Percentiles rank a stretch among this genome's conserved stretches.
These are phyloP conservation scores for Mortierella sp. DNA, from an alignment of 371 early-diverging fungal genomes.

Conservation along the genomic window DNA sequence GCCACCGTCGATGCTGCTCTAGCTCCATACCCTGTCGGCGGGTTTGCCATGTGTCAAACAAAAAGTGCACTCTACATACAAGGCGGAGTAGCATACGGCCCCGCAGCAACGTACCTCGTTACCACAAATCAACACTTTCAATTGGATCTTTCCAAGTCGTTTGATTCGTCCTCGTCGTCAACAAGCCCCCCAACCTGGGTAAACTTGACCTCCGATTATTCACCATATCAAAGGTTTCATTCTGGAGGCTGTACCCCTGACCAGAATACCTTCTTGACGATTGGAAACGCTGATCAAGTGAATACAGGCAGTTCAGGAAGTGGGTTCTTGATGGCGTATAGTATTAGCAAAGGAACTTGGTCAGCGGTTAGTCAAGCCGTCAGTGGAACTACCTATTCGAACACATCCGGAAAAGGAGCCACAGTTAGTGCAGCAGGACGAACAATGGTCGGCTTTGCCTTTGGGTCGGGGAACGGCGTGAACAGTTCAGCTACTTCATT, in stretches of 20 bases:
- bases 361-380: conserved; percentile 23
- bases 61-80: conserved; percentile 41
- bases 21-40: conserved; percentile 41
- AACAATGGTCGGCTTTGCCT: conserved; percentile 41
- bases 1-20: not conserved
- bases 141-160: conserved; percentile 41
- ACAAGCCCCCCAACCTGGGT: conserved; percentile 32
- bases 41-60: conserved; percentile 51
- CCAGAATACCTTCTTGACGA: conserved; percentile 26
- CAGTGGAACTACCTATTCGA: conserved; percentile 2
- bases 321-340: conserved; percentile 47
- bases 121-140: conserved; percentile 54
- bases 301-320: conserved; percentile 7
- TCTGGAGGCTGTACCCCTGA: conserved; percentile 46
- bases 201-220: conserved; percentile 43
- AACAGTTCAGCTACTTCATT: not conserved
- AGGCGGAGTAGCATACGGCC: conserved; percentile 41
- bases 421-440: conserved; percentile 28
- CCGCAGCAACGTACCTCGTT: conserved; percentile 19
- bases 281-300: conserved; percentile 38
- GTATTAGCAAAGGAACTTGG: conserved; percentile 40
- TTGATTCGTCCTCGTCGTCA: conserved; percentile 22
- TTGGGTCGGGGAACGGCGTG: not conserved
- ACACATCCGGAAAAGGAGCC: not conserved
- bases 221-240: conserved; percentile 48